Conservation (phyloP, 2,329 filamentous ascomycete genomes). For the Myotisia sp. region DNA sequence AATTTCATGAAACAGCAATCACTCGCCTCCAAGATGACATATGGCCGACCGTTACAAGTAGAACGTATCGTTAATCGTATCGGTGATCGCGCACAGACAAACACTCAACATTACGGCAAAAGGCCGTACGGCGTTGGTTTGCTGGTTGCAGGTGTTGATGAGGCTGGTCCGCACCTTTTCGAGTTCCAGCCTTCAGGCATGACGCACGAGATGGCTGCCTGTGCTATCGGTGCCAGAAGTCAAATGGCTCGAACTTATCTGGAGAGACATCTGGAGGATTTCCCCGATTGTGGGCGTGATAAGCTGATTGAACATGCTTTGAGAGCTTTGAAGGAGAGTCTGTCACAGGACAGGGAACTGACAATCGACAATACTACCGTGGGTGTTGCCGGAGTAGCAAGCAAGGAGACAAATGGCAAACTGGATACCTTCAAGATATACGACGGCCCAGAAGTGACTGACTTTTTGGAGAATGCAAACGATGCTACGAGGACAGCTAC, state of each 20-base stretch:
- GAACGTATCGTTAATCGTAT: slow-evolving; percentile 82
- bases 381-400: slow-evolving; percentile 58
- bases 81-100: slow-evolving; percentile 89
- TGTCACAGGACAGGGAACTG: slow-evolving; percentile 94
- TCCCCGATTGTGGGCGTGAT: slow-evolving; percentile 61
- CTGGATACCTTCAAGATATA: slow-evolving; percentile 77
- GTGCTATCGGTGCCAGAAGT: slow-evolving; percentile 85
- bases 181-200: slow-evolving; percentile 95
- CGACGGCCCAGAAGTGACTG: slow-evolving; percentile 74
- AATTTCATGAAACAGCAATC: slow-evolving; percentile 99
- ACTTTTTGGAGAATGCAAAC: slow-evolving; percentile 63
- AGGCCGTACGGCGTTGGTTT: slow-evolving; percentile 91
- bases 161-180: slow-evolving; percentile 86
- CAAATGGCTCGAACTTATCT: slow-evolving; percentile 98
- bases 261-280: slow-evolving; percentile 77
- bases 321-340: slow-evolving; percentile 80
- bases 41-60: slow-evolving; percentile 83
- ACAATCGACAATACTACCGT: slow-evolving; percentile 95
- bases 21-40: slow-evolving; percentile 86
- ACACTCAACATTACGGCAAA: slow-evolving; percentile 95
- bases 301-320: slow-evolving; percentile 85
- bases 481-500: slow-evolving; percentile 35
- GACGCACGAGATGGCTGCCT: slow-evolving; percentile 94
- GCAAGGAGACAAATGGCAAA: slow-evolving; percentile 37
- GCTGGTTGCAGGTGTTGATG: slow-evolving; percentile 84